Percentiles rank a stretch among this genome's conserved stretches.
These are phyloP conservation scores for Tremella fuciformis DNA, from an alignment of 768 basidiomycete species.

Conservation along the genomic window DNA sequence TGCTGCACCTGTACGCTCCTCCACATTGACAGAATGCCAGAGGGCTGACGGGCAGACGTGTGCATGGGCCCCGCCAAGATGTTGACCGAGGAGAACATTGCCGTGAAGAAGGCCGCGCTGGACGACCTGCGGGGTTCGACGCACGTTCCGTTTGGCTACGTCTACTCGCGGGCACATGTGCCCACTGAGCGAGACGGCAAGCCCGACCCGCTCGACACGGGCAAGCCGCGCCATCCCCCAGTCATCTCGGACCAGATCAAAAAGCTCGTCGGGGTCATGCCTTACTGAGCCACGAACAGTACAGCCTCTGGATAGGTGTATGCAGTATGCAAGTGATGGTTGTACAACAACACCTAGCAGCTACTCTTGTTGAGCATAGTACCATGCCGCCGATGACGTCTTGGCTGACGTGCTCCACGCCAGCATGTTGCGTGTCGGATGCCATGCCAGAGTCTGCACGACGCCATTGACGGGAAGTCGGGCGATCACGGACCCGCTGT, in stretches of 20 bases:
- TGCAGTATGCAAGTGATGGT: no score
- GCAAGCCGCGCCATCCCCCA: slow-evolving; percentile 8
- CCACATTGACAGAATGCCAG: slow-evolving; percentile 23
- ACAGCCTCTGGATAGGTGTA: no score
- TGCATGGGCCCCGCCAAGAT: no score
- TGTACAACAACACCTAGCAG: no score
- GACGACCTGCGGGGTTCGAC: slow-evolving; percentile 19
- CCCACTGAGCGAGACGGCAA: slow-evolving; percentile 18
- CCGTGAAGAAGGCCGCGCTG: neutral
- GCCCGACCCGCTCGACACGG: slow-evolving; percentile 24
- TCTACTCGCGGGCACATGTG: slow-evolving; percentile 20
- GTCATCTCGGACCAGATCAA: no score
- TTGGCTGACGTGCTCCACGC: slow-evolving; percentile 34
- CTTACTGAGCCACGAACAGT: no score
- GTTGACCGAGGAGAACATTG: no score
- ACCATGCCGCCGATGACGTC: slow-evolving; percentile 30
- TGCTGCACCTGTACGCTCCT: slow-evolving; percentile 44
- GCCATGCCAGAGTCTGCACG: slow-evolving; percentile 38
- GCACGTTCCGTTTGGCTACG: slow-evolving; percentile 24
- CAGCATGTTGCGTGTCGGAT: slow-evolving; percentile 35
- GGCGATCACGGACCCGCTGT: slow-evolving; percentile 24
- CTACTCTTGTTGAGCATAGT: slow-evolving; percentile 21
- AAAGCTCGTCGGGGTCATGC: no score
- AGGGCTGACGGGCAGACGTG: slow-evolving; percentile 13
- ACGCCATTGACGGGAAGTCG: slow-evolving; percentile 30